A percentile compares a stretch with the other conserved stretches of the same genome.
Evolutionary conservation across 805 yeast genomes (phyloP).

Genomic region (Hanseniaspora meyeri): DNA sequence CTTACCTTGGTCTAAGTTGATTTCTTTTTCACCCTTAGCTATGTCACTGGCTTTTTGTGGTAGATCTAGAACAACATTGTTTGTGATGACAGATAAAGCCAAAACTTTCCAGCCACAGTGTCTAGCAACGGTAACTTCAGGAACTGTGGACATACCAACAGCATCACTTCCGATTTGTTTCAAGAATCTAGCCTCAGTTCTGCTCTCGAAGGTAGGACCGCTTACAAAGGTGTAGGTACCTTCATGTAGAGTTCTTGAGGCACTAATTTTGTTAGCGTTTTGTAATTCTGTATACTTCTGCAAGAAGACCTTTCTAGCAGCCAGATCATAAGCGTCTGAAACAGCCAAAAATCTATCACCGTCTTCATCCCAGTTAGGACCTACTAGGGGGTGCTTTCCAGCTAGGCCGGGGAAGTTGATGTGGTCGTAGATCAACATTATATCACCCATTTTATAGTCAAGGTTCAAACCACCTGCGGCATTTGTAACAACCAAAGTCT

Average conservation of each 20-base stretch:
- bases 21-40: conserved; percentile 44
- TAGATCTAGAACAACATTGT: conserved; percentile 57
- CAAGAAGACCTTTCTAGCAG: conserved; percentile 51
- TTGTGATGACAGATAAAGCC: conserved; percentile 79
- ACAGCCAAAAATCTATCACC: conserved; percentile 85
- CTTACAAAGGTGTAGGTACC: conserved; percentile 77
- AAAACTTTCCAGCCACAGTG: conserved; percentile 73
- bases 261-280: conserved; percentile 16
- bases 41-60: conserved; percentile 39
- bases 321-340: conserved; percentile 78
- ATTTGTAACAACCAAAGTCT: conserved; percentile 68
- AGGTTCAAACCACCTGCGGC: conserved; percentile 88
- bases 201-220: conserved; percentile 87
- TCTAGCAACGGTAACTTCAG: conserved; percentile 86
- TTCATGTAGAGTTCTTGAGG: conserved; percentile 55
- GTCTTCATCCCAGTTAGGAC: conserved; percentile 64
- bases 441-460: conserved; percentile 62
- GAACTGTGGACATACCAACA: conserved; percentile 97
- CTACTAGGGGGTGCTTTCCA: conserved; percentile 78
- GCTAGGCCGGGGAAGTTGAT: conserved; percentile 82
- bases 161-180: conserved; percentile 73
- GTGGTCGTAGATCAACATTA: conserved; percentile 85
- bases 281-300: conserved; percentile 39
- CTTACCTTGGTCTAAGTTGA: conserved; percentile 52
- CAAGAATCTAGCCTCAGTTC: conserved; percentile 81